Evolutionary conservation across 768 basidiomycete genomes (phyloP).

Genomic region (Termitomyces sp.): DNA sequence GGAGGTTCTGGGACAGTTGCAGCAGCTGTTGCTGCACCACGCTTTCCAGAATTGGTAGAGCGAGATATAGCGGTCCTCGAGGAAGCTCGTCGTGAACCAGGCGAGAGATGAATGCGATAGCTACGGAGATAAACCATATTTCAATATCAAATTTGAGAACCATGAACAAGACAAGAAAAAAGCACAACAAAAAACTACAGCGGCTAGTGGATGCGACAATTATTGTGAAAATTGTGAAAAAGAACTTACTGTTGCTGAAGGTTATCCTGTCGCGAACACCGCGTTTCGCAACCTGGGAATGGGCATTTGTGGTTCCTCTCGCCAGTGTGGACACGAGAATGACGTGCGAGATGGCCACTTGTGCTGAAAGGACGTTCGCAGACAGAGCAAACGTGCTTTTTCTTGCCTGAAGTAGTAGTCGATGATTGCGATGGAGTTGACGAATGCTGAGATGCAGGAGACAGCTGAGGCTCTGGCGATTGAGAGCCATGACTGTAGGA

Average conservation of each 20-base stretch:
- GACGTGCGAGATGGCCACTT: constrained; percentile 83
- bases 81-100: constrained; percentile 67
- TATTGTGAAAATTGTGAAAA: too few species aligned
- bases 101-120: constrained; percentile 78
- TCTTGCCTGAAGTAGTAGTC: constrained; percentile 22
- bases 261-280: constrained; percentile 88
- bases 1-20: constrained; percentile 20
- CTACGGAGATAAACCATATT: constrained; percentile 26
- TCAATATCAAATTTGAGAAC: neutral
- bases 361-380: constrained; percentile 84
- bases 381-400: constrained; percentile 60
- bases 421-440: constrained; percentile 13
- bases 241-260: constrained; percentile 54
- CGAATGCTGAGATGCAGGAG: constrained; percentile 21
- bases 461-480: constrained; percentile 17
- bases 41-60: constrained; percentile 20
- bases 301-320: constrained; percentile 92
- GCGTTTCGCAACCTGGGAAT: constrained; percentile 91
- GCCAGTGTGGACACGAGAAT: constrained; percentile 87
- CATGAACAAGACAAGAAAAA: neutral
- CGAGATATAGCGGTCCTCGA: constrained; percentile 55
- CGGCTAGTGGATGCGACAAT: neutral
- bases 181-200: neutral
- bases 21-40: constrained; percentile 13
- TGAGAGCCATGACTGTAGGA: constrained; percentile 19